A percentile compares a stretch with the other conserved stretches of the same genome.
Conservation (phyloP, 2,329 filamentous ascomycete genomes). For the Cercospora zeae-maydis region DNA sequence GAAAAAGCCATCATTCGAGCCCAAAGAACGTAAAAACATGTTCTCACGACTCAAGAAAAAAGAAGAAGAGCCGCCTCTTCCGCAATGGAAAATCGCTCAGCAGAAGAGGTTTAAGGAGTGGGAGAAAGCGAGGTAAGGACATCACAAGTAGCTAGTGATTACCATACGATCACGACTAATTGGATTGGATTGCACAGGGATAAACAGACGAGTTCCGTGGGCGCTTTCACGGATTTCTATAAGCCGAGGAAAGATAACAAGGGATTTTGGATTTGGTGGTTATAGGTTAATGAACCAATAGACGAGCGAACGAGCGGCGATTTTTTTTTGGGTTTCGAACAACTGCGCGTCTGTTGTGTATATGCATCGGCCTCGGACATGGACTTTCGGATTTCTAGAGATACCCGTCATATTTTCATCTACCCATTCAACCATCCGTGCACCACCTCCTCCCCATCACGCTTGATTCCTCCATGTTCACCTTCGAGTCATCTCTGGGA, state of each 20-base stretch:
- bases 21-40: background rate
- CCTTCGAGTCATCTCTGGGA: no score
- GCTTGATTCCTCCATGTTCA: no score
- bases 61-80: background rate
- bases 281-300: background rate
- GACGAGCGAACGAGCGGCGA: no score
- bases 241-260: slow-evolving; percentile 2
- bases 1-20: background rate
- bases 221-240: slow-evolving; percentile 2
- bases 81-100: slow-evolving; percentile 2
- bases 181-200: no score
- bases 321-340: no score
- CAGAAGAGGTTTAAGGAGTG: slow-evolving; percentile 7
- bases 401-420: no score
- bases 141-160: background rate
- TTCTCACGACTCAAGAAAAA: background rate
- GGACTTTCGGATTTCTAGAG: no score
- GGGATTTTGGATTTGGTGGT: slow-evolving; percentile 10
- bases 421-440: no score
- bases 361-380: no score
- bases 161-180: background rate
- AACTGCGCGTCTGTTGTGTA: no score
- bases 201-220: background rate
- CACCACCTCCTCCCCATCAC: no score
- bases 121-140: slow-evolving; percentile 6